phyloP scores from a whole-genome alignment of 2,329 filamentous ascomycete genomes.

The Hysterium pulicare region DNA sequence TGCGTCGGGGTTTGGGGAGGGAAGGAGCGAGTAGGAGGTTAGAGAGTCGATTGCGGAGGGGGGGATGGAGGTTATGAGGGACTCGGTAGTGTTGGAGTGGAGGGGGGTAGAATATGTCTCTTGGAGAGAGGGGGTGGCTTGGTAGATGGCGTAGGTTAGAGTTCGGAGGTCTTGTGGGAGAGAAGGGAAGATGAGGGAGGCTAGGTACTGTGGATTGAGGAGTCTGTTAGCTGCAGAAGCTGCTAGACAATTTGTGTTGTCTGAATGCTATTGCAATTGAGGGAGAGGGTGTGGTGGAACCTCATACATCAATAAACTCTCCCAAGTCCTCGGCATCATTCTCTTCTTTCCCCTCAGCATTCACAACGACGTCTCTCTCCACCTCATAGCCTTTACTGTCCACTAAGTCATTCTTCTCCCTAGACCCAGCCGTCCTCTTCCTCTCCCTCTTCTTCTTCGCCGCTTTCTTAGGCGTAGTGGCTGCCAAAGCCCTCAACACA shows the following conservation, averaged over 20 bases:
- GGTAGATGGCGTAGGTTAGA: slow-evolving; percentile 58
- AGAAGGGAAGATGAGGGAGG: slow-evolving; percentile 62
- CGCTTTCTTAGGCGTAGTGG: slow-evolving; percentile 40
- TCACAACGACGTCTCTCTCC: background rate
- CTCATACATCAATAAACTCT: slow-evolving; percentile 69
- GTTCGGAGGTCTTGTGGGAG: slow-evolving; percentile 61
- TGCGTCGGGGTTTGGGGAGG: slow-evolving; percentile 34
- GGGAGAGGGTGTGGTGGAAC: too few relatives aligned
- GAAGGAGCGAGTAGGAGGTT: slow-evolving; percentile 61
- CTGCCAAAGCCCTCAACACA: slow-evolving; percentile 60
- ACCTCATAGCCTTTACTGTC: background rate
- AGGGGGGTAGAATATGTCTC: slow-evolving; percentile 58
- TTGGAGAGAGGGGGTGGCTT: slow-evolving; percentile 50
- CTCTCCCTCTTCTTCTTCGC: slow-evolving; percentile 47
- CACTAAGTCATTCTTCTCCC: slow-evolving; percentile 2
- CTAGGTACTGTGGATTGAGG: slow-evolving; percentile 67
- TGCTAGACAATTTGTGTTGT: too few relatives aligned
- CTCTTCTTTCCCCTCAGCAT: slow-evolving; percentile 6
- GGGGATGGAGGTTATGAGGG: slow-evolving; percentile 52
- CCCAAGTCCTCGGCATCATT: slow-evolving; percentile 64
- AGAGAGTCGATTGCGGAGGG: slow-evolving; percentile 65
- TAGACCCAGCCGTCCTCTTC: slow-evolving; percentile 22
- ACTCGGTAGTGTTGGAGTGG: slow-evolving; percentile 48
- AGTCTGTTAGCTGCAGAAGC: too few relatives aligned
- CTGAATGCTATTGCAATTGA: too few relatives aligned